Conservation (phyloP, 2,329 filamentous ascomycete genomes). For the Aspergillus quadricinctus region DNA sequence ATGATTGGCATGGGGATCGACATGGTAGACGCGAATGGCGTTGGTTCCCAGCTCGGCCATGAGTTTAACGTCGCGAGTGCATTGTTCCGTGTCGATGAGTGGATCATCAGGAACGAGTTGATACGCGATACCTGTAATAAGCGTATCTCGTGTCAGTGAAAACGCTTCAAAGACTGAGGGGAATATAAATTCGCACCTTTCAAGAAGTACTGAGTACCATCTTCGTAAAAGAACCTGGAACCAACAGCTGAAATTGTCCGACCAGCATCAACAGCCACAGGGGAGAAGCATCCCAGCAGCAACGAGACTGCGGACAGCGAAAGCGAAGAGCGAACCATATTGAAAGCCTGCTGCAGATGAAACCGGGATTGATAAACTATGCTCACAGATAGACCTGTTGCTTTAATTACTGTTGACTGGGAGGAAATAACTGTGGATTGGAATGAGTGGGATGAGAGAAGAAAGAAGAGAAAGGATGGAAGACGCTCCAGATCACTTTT, state of each 20-base stretch:
- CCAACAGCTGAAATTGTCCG: slow-evolving; percentile 60
- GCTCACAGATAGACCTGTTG: neutral
- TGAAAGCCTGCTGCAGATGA: slow-evolving; percentile 1
- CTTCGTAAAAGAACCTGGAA: slow-evolving; percentile 78
- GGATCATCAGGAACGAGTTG: slow-evolving; percentile 66
- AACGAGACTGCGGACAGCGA: slow-evolving; percentile 13
- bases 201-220: slow-evolving; percentile 78
- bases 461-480: neutral
- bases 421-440: neutral
- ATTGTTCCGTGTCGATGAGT: slow-evolving; percentile 70
- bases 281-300: slow-evolving; percentile 26
- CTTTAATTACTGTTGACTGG: neutral
- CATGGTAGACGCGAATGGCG: slow-evolving; percentile 82
- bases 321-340: slow-evolving; percentile 19
- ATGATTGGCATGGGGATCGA: slow-evolving; percentile 68
- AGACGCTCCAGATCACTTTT: neutral
- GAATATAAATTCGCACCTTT: slow-evolving; percentile 57
- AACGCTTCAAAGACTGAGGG: neutral
- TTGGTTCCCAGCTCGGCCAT: slow-evolving; percentile 82
- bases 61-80: slow-evolving; percentile 66
- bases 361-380: neutral
- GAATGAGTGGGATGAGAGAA: neutral
- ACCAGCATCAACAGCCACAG: slow-evolving; percentile 38
- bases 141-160: slow-evolving; percentile 4
- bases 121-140: slow-evolving; percentile 65